A percentile compares a stretch with the other conserved stretches of the same genome.
phyloP scores from a whole-genome alignment of 768 basidiomycete species.

The Auriscalpium microsporum region DNA sequence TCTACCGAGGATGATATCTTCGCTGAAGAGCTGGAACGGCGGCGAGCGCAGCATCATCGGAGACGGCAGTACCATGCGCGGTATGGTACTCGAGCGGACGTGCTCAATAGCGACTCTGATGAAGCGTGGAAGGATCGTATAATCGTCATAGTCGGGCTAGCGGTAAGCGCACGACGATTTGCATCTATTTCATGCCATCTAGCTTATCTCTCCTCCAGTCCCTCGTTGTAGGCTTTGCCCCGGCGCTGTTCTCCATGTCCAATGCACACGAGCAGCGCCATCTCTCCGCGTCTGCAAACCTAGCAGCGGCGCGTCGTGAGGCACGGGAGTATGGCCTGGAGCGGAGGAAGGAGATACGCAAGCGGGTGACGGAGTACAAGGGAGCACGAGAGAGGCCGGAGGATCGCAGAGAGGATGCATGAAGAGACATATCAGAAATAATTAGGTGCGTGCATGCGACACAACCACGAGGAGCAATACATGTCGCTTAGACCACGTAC shows the following conservation, averaged over 20 bases:
- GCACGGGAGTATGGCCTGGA: constrained; percentile 47
- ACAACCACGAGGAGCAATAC: too few relatives aligned
- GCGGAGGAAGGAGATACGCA: constrained; percentile 41
- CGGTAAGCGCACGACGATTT: constrained; percentile 28
- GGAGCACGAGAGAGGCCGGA: too few relatives aligned
- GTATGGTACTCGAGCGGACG: constrained; percentile 11
- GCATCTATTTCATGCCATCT: not conserved
- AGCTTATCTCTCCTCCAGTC: constrained; percentile 23
- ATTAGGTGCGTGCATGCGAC: too few relatives aligned
- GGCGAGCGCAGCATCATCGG: constrained; percentile 28
- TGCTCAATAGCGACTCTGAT: constrained; percentile 27
- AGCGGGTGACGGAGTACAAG: constrained; percentile 32
- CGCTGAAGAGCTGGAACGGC: constrained; percentile 41
- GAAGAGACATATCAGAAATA: too few relatives aligned
- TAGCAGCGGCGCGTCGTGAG: constrained; percentile 50
- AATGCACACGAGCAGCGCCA: constrained; percentile 36
- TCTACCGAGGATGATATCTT: constrained; percentile 32
- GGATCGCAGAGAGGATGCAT: too few relatives aligned
- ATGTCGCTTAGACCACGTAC: too few relatives aligned
- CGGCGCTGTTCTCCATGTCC: constrained; percentile 30
- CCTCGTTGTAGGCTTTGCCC: constrained; percentile 37
- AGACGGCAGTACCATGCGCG: constrained; percentile 8
- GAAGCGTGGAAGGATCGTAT: constrained; percentile 45
- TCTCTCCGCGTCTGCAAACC: constrained; percentile 43
- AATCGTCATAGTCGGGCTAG: constrained; percentile 38